Evolutionary conservation across 208 protist genomes (phyloP).

Genomic region (Wallacemonas sp.): DNA sequence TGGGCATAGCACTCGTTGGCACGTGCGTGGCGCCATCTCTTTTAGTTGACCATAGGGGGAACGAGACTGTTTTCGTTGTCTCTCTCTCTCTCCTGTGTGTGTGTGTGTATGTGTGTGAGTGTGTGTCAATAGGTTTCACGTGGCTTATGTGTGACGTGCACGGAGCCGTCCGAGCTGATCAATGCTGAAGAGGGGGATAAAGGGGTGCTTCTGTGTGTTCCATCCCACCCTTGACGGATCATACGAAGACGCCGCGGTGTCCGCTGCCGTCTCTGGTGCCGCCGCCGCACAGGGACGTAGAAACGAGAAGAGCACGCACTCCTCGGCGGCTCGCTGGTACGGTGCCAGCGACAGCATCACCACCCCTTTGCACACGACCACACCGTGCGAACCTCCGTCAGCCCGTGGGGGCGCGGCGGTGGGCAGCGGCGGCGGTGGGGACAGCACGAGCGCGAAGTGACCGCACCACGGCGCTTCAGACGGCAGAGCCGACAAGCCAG

Average conservation of each 20-base stretch:
- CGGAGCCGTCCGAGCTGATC: slow-evolving; percentile 10
- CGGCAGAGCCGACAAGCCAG: neutral
- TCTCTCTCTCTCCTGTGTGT: neutral
- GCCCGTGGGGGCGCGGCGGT: neutral
- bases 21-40: too few species aligned
- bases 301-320: slow-evolving; percentile 48
- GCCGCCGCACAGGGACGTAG: slow-evolving; percentile 10
- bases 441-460: neutral
- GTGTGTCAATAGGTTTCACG: neutral
- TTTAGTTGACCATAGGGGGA: too few species aligned
- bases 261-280: neutral
- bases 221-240: slow-evolving; percentile 36
- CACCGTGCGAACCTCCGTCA: neutral
- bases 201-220: slow-evolving; percentile 75
- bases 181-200: slow-evolving; percentile 66
- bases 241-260: neutral
- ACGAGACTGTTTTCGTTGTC: neutral
- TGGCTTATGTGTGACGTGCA: neutral
- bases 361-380: slow-evolving; percentile 10
- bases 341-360: slow-evolving; percentile 56
- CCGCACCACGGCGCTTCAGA: neutral
- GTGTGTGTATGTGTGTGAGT: neutral
- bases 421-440: neutral
- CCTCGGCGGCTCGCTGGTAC: slow-evolving; percentile 58
- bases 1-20: too few species aligned